Evolutionary conservation across 148 eudicot species (phyloP), one percentile per base, ranked within the genome.

Genomic region (Rhododendron griersonianum): DNA sequence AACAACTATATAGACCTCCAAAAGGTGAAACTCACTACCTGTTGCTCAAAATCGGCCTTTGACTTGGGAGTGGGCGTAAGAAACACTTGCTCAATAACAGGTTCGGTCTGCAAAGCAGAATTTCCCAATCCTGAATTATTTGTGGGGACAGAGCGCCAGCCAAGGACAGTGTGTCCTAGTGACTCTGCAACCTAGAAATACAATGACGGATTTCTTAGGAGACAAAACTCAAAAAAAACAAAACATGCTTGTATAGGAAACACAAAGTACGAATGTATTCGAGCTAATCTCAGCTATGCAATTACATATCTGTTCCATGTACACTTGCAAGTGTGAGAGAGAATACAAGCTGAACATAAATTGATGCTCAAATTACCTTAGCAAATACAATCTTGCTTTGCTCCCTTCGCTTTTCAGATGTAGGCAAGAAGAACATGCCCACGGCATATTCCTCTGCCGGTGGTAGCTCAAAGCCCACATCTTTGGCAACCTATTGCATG

Each of bases 401-500:
- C 57, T 93, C 97, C 93, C 98, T 93, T 87, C 99, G 82, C 84
- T 86, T 88, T 69, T 86, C 92, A 3, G 95, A 94, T n/a, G 94
- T 95, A 44, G 99, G 98, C 96, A 98, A 90, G 94, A 94, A 98
- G 86, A 98, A 98, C 98, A 98, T 98, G 86, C 99, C 99, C 67
- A 98, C 97, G 13, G 99, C 99, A 83, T 98, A 98, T 86, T 94
- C 85, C 28, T 96, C 99, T 3, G 92, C 92, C 57, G 94, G 87
- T 55, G 99, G 99, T 85, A 98, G 88, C 91, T 93, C 93, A 87
- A 98, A 95, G 18, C 98, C 99, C 48, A 81, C 89, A 81, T 94
- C 98, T 87, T 92, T 94, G 47, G 94, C 92, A 74, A 92, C 98
- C 99, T 98, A 89, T 69, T 14, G 44, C 44, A 86, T 77, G 81